A percentile compares a stretch with the other conserved stretches of the same genome.
These are phyloP conservation scores for Basipetospora chlamydospora DNA, from an alignment of 2,329 filamentous ascomycete species.

Conservation along the genomic window DNA sequence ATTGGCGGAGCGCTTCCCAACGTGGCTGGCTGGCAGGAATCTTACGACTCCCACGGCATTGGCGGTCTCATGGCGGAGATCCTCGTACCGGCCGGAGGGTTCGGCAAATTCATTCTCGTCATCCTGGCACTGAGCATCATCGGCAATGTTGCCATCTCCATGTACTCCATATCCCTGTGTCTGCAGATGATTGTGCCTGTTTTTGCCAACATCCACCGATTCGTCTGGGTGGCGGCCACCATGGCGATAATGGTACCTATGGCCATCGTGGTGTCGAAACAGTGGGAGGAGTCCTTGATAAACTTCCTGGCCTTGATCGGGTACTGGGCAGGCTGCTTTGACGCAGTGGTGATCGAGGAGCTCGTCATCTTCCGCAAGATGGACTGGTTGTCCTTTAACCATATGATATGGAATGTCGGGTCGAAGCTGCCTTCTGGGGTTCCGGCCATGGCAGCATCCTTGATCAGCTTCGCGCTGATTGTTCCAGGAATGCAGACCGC, in stretches of 20 bases:
- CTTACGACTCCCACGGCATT: constrained; percentile 15
- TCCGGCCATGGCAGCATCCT: constrained; percentile 26
- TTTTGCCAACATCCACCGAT: constrained; percentile 25
- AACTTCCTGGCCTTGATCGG: constrained; percentile 30
- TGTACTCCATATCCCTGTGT: constrained; percentile 23
- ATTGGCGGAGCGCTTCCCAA: constrained; percentile 20
- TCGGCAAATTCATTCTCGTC: constrained; percentile 22
- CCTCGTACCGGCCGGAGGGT: constrained; percentile 16
- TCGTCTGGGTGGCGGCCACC: constrained; percentile 24
- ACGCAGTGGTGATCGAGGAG: constrained; percentile 26
- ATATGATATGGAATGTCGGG: constrained; percentile 27
- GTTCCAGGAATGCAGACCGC: constrained; percentile 27
- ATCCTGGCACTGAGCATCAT: constrained; percentile 20
- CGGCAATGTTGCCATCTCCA: constrained; percentile 23
- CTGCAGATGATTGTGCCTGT: constrained; percentile 27
- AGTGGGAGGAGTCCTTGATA: constrained; percentile 25
- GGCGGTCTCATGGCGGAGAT: constrained; percentile 18
- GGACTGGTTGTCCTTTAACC: constrained; percentile 25
- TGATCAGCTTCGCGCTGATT: constrained; percentile 26
- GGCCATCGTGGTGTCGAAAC: constrained; percentile 19
- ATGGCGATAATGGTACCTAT: constrained; percentile 27
- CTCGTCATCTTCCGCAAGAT: constrained; percentile 26
- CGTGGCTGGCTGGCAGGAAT: constrained; percentile 15
- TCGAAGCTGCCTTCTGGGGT: constrained; percentile 25
- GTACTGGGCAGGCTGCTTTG: constrained; percentile 31